phyloP scores from a whole-genome alignment of 2,329 filamentous ascomycete genomes.

The Neonectria magnoliae region DNA sequence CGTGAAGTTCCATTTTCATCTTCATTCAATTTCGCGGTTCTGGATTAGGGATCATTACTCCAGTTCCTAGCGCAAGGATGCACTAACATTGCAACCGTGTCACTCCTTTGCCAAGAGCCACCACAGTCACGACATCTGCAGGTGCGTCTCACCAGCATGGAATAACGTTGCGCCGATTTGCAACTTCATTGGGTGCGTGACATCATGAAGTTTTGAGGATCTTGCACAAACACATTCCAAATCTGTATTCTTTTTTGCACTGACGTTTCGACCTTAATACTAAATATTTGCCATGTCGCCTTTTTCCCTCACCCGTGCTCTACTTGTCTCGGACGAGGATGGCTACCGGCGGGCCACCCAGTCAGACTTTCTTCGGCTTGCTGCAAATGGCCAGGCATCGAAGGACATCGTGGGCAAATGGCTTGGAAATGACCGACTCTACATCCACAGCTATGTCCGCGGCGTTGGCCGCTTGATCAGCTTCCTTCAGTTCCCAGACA shows the following conservation, averaged over 20 bases:
- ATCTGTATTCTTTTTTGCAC: too few species aligned
- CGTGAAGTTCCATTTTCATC: too few species aligned
- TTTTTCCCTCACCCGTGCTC: slow-evolving; percentile 63
- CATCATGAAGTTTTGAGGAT: not conserved
- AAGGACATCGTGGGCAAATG: slow-evolving; percentile 68
- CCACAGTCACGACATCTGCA: not conserved
- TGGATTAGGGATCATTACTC: too few species aligned
- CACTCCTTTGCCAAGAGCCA: not conserved
- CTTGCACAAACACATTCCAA: not conserved
- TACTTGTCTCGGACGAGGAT: slow-evolving; percentile 59
- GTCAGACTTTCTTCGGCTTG: slow-evolving; percentile 71
- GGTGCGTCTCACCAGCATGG: not conserved
- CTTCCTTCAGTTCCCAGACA: slow-evolving; percentile 66
- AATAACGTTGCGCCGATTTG: not conserved
- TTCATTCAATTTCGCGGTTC: too few species aligned
- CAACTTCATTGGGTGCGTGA: not conserved
- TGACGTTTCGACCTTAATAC: too few species aligned
- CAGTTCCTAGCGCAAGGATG: not conserved
- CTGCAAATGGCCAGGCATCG: slow-evolving; percentile 69
- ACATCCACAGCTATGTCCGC: slow-evolving; percentile 75
- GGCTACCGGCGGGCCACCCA: slow-evolving; percentile 68
- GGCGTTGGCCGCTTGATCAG: slow-evolving; percentile 73
- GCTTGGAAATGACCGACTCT: slow-evolving; percentile 78
- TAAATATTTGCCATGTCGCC: slow-evolving; percentile 7
- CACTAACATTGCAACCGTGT: too few species aligned